Evolutionary conservation across 169 alveolate genomes (phyloP).

Genomic region (Plasmodium gaboni): DNA sequence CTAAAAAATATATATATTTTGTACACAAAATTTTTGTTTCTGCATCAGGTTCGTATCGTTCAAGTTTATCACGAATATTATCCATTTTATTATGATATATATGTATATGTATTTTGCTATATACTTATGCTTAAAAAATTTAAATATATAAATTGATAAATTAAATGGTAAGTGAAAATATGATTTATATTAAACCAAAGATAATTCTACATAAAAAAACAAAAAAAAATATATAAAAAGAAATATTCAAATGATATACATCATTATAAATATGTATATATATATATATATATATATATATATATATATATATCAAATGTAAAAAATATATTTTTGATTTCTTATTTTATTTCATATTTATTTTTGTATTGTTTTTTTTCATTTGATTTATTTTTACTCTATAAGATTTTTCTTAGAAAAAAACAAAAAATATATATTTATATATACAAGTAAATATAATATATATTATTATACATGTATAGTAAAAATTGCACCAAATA

Average conservation of each 20-base stretch:
- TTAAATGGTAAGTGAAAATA: no score
- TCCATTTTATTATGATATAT: slow-evolving; percentile 46
- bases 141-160: no score
- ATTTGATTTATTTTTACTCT: neutral
- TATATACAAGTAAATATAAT: neutral
- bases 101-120: neutral
- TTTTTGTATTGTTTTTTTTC: neutral
- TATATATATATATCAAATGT: slow-evolving; percentile 5
- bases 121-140: no score
- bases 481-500: no score
- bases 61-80: slow-evolving; percentile 33
- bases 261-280: neutral
- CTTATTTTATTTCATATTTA: no score
- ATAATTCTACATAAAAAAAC: no score
- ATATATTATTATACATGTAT: slow-evolving; percentile 4
- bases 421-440: slow-evolving; percentile 8
- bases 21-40: slow-evolving; percentile 41
- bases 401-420: neutral
- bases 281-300: neutral
- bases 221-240: no score
- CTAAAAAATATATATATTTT: slow-evolving; percentile 30
- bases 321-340: neutral
- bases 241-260: no score
- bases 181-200: no score
- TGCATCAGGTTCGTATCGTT: slow-evolving; percentile 60